phyloP scores from a whole-genome alignment of 805 yeast genomes.

The Diddensiella caesifluorescens region DNA sequence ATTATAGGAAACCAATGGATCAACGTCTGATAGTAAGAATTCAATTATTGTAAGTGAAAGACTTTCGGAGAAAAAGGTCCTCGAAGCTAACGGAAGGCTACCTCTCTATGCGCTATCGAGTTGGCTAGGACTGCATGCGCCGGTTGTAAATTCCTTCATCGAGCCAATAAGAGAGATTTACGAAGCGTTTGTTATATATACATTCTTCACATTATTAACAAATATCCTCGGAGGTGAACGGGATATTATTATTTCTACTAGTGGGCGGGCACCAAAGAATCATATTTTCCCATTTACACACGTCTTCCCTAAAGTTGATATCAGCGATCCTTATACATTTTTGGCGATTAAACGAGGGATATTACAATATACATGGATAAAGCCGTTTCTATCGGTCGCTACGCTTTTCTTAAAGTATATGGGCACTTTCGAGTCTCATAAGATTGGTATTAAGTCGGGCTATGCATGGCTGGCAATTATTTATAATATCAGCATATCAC shows the following conservation, averaged over 20 bases:
- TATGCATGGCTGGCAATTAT: conserved; percentile 61
- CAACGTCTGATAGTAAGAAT: conserved; percentile 83
- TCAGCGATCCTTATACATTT: conserved; percentile 80
- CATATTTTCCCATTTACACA: conserved; percentile 56
- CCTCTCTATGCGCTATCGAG: conserved; percentile 78
- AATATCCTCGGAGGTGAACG: conserved; percentile 90
- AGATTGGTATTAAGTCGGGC: conserved; percentile 44
- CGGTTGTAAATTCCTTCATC: conserved; percentile 41
- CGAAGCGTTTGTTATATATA: conserved; percentile 93
- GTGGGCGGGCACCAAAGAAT: conserved; percentile 64
- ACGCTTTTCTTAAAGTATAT: conserved; percentile 43
- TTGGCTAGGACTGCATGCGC: conserved; percentile 49
- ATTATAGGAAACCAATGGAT: conserved; percentile 83
- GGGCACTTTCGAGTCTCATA: conserved; percentile 48
- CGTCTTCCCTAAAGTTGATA: conserved; percentile 52
- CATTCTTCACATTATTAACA: conserved; percentile 80
- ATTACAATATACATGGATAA: conserved; percentile 91
- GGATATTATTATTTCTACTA: conserved; percentile 62
- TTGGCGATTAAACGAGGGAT: conserved; percentile 75
- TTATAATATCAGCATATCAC: conserved; percentile 75
- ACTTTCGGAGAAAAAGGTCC: neutral
- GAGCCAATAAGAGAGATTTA: conserved; percentile 85
- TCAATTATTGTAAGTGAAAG: conserved; percentile 44
- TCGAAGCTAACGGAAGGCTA: conserved; percentile 32
- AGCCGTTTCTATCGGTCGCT: conserved; percentile 71